Evolutionary conservation across 2,329 filamentous ascomycete genomes (phyloP).

Genomic region (Cercospora beticola): DNA sequence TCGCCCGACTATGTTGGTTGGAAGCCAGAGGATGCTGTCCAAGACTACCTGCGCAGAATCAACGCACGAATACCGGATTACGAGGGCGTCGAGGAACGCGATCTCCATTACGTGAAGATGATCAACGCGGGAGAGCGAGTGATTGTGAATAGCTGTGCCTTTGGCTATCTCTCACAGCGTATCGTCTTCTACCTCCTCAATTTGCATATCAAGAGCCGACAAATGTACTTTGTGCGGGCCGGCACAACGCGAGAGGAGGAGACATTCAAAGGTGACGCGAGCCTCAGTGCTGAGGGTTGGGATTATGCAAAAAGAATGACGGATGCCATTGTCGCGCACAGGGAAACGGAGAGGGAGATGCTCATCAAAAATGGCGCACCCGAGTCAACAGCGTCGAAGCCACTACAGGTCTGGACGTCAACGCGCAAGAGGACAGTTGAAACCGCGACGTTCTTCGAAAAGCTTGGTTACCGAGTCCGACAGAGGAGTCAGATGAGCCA

Average conservation of each 20-base stretch:
- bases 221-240: slow-evolving; percentile 87
- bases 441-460: slow-evolving; percentile 78
- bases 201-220: slow-evolving; percentile 90
- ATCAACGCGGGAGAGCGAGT: slow-evolving; percentile 94
- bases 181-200: slow-evolving; percentile 99
- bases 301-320: slow-evolving; percentile 85
- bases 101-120: slow-evolving; percentile 99
- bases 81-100: slow-evolving; percentile 91
- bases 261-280: slow-evolving; percentile 86
- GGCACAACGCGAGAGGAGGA: slow-evolving; percentile 86
- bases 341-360: slow-evolving; percentile 74
- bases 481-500: slow-evolving; percentile 97
- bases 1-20: slow-evolving; percentile 95
- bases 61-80: slow-evolving; percentile 91
- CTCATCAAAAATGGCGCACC: slow-evolving; percentile 67
- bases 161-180: slow-evolving; percentile 92
- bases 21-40: slow-evolving; percentile 87
- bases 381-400: slow-evolving; percentile 66
- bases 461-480: slow-evolving; percentile 77
- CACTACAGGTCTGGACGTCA: slow-evolving; percentile 90
- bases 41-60: slow-evolving; percentile 86
- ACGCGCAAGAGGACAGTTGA: slow-evolving; percentile 87
- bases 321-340: slow-evolving; percentile 76
- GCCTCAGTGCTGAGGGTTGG: slow-evolving; percentile 74
- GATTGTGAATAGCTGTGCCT: slow-evolving; percentile 94